phyloP scores from a whole-genome alignment of 2,329 filamentous ascomycete genomes.

The Stylonectria norvegica region DNA sequence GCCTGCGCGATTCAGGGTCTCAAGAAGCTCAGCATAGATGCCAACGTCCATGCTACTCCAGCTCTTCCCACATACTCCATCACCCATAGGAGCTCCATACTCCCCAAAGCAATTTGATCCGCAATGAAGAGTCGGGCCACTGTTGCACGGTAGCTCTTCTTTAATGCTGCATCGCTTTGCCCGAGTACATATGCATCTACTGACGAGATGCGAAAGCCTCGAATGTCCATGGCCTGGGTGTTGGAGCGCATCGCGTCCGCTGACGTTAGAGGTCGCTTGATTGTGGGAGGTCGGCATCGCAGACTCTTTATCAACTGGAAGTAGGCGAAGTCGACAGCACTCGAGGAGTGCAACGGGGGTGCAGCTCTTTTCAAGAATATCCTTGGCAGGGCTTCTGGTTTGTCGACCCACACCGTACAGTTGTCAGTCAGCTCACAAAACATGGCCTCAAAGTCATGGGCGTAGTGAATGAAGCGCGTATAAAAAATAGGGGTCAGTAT shows the following conservation, averaged over 20 bases:
- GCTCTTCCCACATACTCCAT: conserved; percentile 33
- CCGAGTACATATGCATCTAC: conserved; percentile 49
- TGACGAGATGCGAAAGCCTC: conserved; percentile 46
- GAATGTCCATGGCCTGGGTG: conserved; percentile 37
- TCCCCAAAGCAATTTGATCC: conserved; percentile 39
- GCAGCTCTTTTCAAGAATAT: conserved; percentile 41
- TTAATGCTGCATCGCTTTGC: conserved; percentile 26
- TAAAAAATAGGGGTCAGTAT: conserved; percentile 66
- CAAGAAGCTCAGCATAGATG: conserved; percentile 14
- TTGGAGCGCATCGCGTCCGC: conserved; percentile 19
- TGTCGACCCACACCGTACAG: conserved; percentile 55
- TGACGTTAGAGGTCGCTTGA: conserved; percentile 42
- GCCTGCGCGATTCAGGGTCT: no score
- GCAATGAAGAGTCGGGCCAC: conserved; percentile 44
- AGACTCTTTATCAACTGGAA: conserved; percentile 46
- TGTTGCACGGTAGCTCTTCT: conserved; percentile 35
- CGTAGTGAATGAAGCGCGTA: conserved; percentile 60
- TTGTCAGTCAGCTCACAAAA: conserved; percentile 59
- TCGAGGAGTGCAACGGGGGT: conserved; percentile 33
- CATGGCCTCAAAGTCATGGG: conserved; percentile 58
- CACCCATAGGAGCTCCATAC: conserved; percentile 25
- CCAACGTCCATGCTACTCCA: conserved; percentile 33
- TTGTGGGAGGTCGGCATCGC: conserved; percentile 39
- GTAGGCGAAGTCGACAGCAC: conserved; percentile 35
- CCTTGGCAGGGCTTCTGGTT: conserved; percentile 48